Evolutionary conservation across 495 filamentous ascomycete species (phyloP), one percentile per base, ranked within the genome.

Genomic region (Trichoderma asperelloides): DNA sequence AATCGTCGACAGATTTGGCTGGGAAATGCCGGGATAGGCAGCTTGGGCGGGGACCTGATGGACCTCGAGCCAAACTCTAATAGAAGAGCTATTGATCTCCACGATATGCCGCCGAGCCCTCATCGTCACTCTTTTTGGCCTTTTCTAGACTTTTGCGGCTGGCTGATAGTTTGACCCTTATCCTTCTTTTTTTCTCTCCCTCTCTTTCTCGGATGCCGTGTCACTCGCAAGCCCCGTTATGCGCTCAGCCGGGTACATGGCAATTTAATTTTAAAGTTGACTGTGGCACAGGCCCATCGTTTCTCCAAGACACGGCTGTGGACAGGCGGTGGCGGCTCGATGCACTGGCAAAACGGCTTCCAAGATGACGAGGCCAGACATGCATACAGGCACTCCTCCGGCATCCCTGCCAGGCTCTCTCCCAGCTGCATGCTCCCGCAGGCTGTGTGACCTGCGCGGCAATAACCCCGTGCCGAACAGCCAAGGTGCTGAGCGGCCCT

Each of bases 21-120:
- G 25, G 23, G n/a, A 30, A 60, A 1, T 18, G 55, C 55, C 55
- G 55, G 55, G 55, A 30, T 60, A 27, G 55, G 55, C 55, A 60
- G 27, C 27, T 27, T 1, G 55, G 55, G 55, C 55, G 55, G 8
- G 55, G 55, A 60, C 12, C 55, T 28, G 25, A 60, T 30, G 16
- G 49, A n/a, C 49, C 49, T 55, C 25, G 25, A 60, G 16, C 47
- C 55, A 60, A 60, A 60, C 55, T 25, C 27, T 60, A 60, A 60
- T 28, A 12, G 5, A 60, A 25, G 55, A 60, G 55, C 55, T 55
- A 25, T 21, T 25, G 49, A n/a, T 55, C 41, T 45, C 41, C 18
- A 12, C 41, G 41, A 45, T 16, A 45, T 45, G 41, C 41, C 41
- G 16, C 41, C 13, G 41, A 18, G 41, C 13, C 41, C 13, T 45